A percentile compares a stretch with the other conserved stretches of the same genome.
Evolutionary conservation across 2,329 filamentous ascomycete genomes (phyloP).

Genomic region (Madurella mycetomatis): DNA sequence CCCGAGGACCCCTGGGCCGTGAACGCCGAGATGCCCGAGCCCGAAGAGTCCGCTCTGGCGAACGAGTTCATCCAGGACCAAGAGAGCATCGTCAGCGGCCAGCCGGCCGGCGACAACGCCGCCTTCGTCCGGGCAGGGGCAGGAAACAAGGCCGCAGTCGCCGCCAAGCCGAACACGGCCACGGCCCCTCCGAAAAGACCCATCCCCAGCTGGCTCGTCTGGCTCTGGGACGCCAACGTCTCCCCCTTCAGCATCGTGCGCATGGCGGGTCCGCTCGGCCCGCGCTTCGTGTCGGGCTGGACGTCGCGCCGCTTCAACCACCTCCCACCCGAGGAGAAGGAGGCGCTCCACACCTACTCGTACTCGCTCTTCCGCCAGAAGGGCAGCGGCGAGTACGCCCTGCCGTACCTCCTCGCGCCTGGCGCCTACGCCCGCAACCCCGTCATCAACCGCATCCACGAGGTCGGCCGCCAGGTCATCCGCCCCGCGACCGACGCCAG

Average conservation of each 20-base stretch:
- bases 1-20: slow-evolving; percentile 92
- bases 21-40: slow-evolving; percentile 73
- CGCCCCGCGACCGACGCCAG: slow-evolving; percentile 30
- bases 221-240: slow-evolving; percentile 95
- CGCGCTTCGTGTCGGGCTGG: slow-evolving; percentile 91
- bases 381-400: slow-evolving; percentile 88
- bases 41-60: slow-evolving; percentile 64
- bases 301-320: slow-evolving; percentile 89
- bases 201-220: slow-evolving; percentile 80
- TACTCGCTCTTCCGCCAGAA: slow-evolving; percentile 91
- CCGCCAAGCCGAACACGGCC: slow-evolving; percentile 27
- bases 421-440: slow-evolving; percentile 88
- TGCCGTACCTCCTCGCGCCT: slow-evolving; percentile 88
- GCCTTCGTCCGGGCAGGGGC: slow-evolving; percentile 26
- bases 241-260: slow-evolving; percentile 91
- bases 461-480: slow-evolving; percentile 70
- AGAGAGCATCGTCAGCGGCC: slow-evolving; percentile 40
- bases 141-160: slow-evolving; percentile 31
- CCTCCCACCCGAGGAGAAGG: slow-evolving; percentile 71
- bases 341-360: slow-evolving; percentile 85
- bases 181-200: slow-evolving; percentile 45
- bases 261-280: slow-evolving; percentile 82
- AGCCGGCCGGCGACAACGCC: slow-evolving; percentile 32
- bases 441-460: slow-evolving; percentile 79
- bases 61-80: slow-evolving; percentile 80